Evolutionary conservation across 2,329 filamentous ascomycete species (phyloP).

Genomic region (Aspergillus nomiae): DNA sequence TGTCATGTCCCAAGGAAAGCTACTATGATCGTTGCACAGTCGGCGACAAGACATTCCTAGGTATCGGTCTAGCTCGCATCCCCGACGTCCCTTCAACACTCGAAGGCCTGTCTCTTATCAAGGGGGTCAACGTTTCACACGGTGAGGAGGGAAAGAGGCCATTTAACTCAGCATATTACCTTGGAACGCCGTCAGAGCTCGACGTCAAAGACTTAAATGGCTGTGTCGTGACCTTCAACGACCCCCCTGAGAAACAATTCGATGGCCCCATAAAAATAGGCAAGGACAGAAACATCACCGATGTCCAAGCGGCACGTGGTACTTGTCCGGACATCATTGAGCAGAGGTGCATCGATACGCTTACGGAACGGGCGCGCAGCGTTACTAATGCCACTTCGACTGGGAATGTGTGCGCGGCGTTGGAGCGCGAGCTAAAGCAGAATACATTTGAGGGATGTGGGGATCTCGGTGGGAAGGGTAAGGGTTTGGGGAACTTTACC

Average conservation of each 20-base stretch:
- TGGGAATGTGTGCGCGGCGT: neutral
- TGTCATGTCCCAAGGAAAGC: conserved; percentile 12
- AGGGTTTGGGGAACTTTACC: conserved; percentile 12
- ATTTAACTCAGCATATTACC: conserved; percentile 19
- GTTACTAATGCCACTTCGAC: neutral
- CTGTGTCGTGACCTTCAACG: conserved; percentile 22
- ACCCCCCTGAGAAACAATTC: conserved; percentile 13
- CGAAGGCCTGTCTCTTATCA: conserved; percentile 17
- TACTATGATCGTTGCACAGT: conserved; percentile 13
- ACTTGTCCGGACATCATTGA: conserved; percentile 17
- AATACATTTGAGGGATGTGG: conserved; percentile 10
- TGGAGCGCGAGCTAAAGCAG: neutral
- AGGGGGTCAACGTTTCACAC: conserved; percentile 14
- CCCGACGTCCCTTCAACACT: conserved; percentile 8
- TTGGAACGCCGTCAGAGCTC: conserved; percentile 12
- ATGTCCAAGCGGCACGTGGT: conserved; percentile 10
- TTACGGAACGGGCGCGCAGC: conserved; percentile 10
- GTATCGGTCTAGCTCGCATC: conserved; percentile 14
- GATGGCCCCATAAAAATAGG: neutral
- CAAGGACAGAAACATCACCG: neutral
- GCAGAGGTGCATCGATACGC: conserved; percentile 17
- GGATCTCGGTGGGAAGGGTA: conserved; percentile 1
- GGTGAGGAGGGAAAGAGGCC: neutral
- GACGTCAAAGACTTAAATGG: conserved; percentile 9
- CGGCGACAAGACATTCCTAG: conserved; percentile 12